These are phyloP conservation scores for Asterophora parasitica DNA, from an alignment of 768 basidiomycete species.

Conservation along the genomic window DNA sequence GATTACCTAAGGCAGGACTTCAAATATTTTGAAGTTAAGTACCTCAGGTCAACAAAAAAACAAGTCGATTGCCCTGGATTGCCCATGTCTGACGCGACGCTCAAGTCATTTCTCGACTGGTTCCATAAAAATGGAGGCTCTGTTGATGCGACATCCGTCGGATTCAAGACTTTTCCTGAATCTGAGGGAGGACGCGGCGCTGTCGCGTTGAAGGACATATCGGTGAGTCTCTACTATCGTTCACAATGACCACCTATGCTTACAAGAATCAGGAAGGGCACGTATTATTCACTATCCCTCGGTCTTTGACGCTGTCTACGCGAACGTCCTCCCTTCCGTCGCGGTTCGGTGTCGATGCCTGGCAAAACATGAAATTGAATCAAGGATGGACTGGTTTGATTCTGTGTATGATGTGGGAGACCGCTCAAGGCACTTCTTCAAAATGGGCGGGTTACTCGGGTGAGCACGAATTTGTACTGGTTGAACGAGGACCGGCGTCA, in stretches of 20 bases:
- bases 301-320: conserved; percentile 70
- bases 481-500: neutral
- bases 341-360: conserved; percentile 55
- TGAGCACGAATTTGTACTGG: conserved; percentile 24
- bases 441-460: conserved; percentile 73
- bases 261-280: conserved; percentile 56
- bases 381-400: conserved; percentile 86
- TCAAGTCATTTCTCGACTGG: conserved; percentile 36
- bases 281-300: conserved; percentile 79
- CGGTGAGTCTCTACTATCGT: conserved; percentile 36
- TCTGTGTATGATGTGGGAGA: conserved; percentile 96
- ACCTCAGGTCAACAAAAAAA: neutral
- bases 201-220: conserved; percentile 68
- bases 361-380: conserved; percentile 57
- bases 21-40: too few relatives aligned
- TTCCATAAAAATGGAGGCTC: conserved; percentile 47
- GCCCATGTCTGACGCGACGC: conserved; percentile 2
- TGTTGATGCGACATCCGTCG: conserved; percentile 44
- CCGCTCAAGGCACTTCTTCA: conserved; percentile 53
- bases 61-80: neutral
- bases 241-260: neutral
- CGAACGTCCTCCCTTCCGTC: conserved; percentile 65
- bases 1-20: too few relatives aligned
- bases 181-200: conserved; percentile 68
- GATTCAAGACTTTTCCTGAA: conserved; percentile 39